Evolutionary conservation across 2,329 filamentous ascomycete genomes (phyloP).

Genomic region (Scytalidium lignicola): DNA sequence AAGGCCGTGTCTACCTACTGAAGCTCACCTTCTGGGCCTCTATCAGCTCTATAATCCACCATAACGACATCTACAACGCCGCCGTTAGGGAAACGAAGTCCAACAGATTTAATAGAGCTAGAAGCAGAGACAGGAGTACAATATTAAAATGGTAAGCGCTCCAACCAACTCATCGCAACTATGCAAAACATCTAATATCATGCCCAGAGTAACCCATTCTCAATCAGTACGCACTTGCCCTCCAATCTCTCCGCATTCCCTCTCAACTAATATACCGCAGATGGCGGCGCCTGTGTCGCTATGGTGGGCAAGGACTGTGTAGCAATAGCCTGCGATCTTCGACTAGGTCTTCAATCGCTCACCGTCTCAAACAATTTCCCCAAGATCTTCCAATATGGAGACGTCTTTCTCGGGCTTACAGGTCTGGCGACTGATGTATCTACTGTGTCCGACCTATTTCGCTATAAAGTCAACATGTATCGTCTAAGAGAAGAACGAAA

Average conservation of each 20-base stretch:
- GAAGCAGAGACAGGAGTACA: constrained; percentile 1
- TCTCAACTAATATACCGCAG: constrained; percentile 33
- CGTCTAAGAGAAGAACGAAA: constrained; percentile 94
- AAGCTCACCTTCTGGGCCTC: neutral
- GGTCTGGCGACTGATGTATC: constrained; percentile 93
- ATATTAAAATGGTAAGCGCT: constrained; percentile 23
- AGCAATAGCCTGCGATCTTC: constrained; percentile 97
- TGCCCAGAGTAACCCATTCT: constrained; percentile 78
- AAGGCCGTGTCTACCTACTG: neutral
- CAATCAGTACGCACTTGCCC: constrained; percentile 68
- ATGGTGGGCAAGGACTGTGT: constrained; percentile 99
- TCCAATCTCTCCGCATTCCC: constrained; percentile 10
- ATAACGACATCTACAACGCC: neutral
- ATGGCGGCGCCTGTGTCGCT: constrained; percentile 91
- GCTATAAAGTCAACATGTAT: constrained; percentile 99
- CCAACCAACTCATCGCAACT: neutral
- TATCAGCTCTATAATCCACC: neutral
- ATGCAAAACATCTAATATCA: constrained; percentile 25
- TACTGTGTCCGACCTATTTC: constrained; percentile 94
- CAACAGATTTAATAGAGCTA: constrained; percentile 1
- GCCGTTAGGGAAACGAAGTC: neutral
- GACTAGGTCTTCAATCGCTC: constrained; percentile 90
- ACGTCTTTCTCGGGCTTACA: constrained; percentile 91
- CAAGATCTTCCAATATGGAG: constrained; percentile 97
- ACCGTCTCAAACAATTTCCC: constrained; percentile 99